A percentile compares a stretch with the other conserved stretches of the same genome.
Conservation (phyloP, 2,329 filamentous ascomycete genomes). For the Calonectria pteridis region DNA sequence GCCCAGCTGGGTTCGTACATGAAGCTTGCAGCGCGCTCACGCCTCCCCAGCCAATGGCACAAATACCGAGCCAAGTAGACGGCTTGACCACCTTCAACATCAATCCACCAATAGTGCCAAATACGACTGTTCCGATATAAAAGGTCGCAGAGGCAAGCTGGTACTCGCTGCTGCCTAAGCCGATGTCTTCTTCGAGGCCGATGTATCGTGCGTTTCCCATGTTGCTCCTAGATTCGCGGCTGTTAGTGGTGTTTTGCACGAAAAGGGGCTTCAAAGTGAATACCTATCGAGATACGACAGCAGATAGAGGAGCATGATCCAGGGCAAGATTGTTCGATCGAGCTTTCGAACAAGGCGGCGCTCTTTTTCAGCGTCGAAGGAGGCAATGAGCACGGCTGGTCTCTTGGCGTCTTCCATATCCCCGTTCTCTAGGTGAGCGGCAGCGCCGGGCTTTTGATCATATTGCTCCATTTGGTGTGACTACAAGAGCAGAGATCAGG, state of each 20-base stretch:
- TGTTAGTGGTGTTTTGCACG: background rate
- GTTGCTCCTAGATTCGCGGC: slow-evolving; percentile 14
- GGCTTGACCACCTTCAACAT: slow-evolving; percentile 32
- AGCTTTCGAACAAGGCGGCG: slow-evolving; percentile 28
- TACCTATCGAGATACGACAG: slow-evolving; percentile 29
- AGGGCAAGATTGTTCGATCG: slow-evolving; percentile 27
- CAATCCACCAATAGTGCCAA: slow-evolving; percentile 22
- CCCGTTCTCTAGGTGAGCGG: background rate
- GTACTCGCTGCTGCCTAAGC: slow-evolving; percentile 14
- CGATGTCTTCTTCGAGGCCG: slow-evolving; percentile 21
- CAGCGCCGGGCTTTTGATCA: background rate
- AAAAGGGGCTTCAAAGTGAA: background rate
- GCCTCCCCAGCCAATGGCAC: slow-evolving; percentile 30
- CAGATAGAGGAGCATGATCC: slow-evolving; percentile 30
- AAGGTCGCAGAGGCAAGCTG: slow-evolving; percentile 26
- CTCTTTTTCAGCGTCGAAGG: slow-evolving; percentile 15
- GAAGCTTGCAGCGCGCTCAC: slow-evolving; percentile 29
- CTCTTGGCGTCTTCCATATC: background rate
- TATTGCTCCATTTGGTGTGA: background rate
- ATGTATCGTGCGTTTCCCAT: slow-evolving; percentile 29
- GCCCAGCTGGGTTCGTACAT: slow-evolving; percentile 18
- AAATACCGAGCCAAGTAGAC: slow-evolving; percentile 24
- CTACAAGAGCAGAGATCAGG: background rate
- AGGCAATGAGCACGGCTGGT: background rate
- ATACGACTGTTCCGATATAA: slow-evolving; percentile 22